Evolutionary conservation across 2,329 filamentous ascomycete species (phyloP).

Genomic region (Fusarium graminum): DNA sequence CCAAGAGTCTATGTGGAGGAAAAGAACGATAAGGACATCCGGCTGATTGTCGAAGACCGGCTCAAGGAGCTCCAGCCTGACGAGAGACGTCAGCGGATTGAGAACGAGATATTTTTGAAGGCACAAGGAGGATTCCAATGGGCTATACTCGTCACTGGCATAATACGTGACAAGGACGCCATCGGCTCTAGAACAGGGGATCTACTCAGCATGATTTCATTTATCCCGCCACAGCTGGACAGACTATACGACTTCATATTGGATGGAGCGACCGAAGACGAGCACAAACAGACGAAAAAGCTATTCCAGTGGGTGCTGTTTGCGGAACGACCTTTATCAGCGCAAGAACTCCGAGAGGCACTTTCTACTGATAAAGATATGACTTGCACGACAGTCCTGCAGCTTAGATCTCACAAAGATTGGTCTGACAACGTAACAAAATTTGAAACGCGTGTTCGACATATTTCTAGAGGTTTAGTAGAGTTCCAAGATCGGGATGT

Average conservation of each 20-base stretch:
- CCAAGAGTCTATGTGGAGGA: background rate
- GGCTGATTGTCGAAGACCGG: background rate
- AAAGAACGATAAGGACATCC: background rate
- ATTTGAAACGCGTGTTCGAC: background rate
- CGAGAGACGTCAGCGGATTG: background rate
- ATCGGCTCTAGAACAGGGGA: background rate
- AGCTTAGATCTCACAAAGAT: fast-evolving
- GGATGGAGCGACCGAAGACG: fast-evolving
- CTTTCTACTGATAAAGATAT: background rate
- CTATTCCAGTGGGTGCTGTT: background rate
- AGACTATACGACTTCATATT: background rate
- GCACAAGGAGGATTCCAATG: background rate
- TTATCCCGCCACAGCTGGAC: background rate
- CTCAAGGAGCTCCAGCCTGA: fast-evolving
- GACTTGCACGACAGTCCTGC: fast-evolving
- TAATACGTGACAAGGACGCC: background rate
- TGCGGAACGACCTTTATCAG: background rate
- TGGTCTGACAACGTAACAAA: fast-evolving
- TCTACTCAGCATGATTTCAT: background rate
- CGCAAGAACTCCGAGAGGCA: constrained; percentile 1
- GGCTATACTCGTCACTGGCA: background rate
- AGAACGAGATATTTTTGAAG: background rate
- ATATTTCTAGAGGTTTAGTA: background rate
- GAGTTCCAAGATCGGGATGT: background rate
- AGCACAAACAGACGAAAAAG: background rate